A percentile compares a stretch with the other conserved stretches of the same genome.
Evolutionary conservation across 2,329 filamentous ascomycete species (phyloP).

Genomic region (Huntiella moniliformis): DNA sequence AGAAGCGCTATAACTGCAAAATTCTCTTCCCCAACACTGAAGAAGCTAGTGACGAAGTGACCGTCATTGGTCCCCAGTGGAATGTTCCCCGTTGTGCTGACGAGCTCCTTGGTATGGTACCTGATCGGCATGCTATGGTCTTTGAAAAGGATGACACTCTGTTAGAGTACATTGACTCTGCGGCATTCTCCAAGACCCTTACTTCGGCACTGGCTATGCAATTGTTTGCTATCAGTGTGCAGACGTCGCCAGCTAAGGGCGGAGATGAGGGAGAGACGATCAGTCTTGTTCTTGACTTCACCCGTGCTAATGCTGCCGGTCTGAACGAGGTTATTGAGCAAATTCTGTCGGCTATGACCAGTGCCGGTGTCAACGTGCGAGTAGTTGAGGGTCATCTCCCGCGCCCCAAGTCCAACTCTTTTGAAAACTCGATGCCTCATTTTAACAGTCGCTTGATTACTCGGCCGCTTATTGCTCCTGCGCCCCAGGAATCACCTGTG

Average conservation of each 20-base stretch:
- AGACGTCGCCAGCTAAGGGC: constrained; percentile 30
- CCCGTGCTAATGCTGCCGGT: constrained; percentile 88
- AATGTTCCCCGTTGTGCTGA: constrained; percentile 95
- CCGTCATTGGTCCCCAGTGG: constrained; percentile 90
- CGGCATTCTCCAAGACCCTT: constrained; percentile 64
- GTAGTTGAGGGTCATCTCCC: constrained; percentile 89
- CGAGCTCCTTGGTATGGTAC: constrained; percentile 93
- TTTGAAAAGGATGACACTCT: constrained; percentile 60
- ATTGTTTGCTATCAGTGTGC: constrained; percentile 66
- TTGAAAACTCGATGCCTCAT: constrained; percentile 89
- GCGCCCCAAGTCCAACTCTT: constrained; percentile 95
- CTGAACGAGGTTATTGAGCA: constrained; percentile 94
- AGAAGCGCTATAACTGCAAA: constrained; percentile 99
- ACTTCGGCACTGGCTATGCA: constrained; percentile 72
- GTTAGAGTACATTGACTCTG: constrained; percentile 62
- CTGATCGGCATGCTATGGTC: constrained; percentile 82
- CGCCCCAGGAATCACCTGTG: constrained; percentile 71
- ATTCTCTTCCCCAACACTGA: constrained; percentile 96
- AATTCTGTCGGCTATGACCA: constrained; percentile 66
- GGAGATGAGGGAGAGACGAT: constrained; percentile 39
- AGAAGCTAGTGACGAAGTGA: constrained; percentile 88
- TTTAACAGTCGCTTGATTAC: constrained; percentile 95
- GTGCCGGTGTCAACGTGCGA: constrained; percentile 70
- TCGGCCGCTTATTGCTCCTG: constrained; percentile 45
- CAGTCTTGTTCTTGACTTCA: constrained; percentile 62